A percentile compares a stretch with the other conserved stretches of the same genome.
Conservation (phyloP, 2,329 filamentous ascomycete genomes). For the Metarhizium brunneum region DNA sequence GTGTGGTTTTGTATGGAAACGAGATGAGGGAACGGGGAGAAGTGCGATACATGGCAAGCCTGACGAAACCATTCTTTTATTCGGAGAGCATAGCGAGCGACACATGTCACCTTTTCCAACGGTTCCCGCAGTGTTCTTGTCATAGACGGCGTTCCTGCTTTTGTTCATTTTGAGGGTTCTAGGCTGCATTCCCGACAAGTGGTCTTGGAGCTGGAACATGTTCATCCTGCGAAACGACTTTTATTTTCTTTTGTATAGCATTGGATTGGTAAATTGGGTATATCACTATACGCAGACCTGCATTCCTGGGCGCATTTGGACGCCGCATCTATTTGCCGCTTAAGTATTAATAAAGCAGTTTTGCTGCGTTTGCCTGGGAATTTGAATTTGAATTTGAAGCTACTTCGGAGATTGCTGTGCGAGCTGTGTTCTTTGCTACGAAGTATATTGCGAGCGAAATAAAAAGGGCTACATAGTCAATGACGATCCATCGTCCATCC, state of each 20-base stretch:
- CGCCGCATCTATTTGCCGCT: background rate
- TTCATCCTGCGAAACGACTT: background rate
- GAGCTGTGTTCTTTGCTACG: too few species aligned
- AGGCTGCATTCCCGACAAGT: too few species aligned
- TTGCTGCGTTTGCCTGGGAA: background rate
- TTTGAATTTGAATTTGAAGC: too few species aligned
- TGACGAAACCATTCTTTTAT: background rate
- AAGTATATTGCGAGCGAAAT: too few species aligned
- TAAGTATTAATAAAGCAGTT: background rate
- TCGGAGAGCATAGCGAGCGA: constrained; percentile 4
- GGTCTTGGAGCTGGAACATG: background rate
- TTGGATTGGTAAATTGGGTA: background rate
- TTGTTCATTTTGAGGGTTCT: background rate
- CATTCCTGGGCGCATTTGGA: background rate
- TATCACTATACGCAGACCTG: background rate
- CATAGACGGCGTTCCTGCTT: constrained; percentile 1
- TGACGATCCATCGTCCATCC: too few species aligned
- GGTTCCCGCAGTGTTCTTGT: background rate
- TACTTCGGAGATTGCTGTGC: too few species aligned
- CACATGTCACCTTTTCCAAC: background rate
- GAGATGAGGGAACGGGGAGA: background rate
- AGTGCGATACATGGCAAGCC: background rate
- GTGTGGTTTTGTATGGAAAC: background rate
- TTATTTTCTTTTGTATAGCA: background rate
- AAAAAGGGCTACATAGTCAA: too few species aligned